phyloP scores from a whole-genome alignment of 345 rosid species.

The Euphorbia tirucalli region DNA sequence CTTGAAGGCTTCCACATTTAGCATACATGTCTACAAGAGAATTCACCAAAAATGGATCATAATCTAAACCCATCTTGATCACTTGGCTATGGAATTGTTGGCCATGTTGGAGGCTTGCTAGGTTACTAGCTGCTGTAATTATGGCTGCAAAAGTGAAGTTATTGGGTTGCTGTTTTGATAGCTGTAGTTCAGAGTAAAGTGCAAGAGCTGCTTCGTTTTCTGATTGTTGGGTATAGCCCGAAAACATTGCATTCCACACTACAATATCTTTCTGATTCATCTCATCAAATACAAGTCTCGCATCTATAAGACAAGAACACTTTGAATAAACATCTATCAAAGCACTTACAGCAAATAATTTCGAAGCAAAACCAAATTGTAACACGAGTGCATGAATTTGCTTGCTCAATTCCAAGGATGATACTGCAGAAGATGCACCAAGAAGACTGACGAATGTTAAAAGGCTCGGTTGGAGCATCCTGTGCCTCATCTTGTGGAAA shows the following conservation, averaged over 20 bases:
- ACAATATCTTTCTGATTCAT: slow-evolving; percentile 66
- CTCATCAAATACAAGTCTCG: slow-evolving; percentile 61
- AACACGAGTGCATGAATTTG: slow-evolving; percentile 68
- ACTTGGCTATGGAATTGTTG: slow-evolving; percentile 60
- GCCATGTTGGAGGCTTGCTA: slow-evolving; percentile 62
- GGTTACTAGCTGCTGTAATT: slow-evolving; percentile 59
- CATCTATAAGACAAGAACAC: slow-evolving; percentile 46
- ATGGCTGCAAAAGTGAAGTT: slow-evolving; percentile 62
- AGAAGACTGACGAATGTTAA: slow-evolving; percentile 80
- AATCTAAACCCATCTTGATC: slow-evolving; percentile 41
- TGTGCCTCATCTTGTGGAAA: slow-evolving; percentile 55
- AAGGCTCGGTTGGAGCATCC: slow-evolving; percentile 44
- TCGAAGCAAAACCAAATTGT: slow-evolving; percentile 47
- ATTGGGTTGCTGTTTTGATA: slow-evolving; percentile 49
- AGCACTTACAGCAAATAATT: slow-evolving; percentile 56
- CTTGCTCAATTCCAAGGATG: slow-evolving; percentile 45
- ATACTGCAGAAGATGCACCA: slow-evolving; percentile 53
- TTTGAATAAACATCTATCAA: slow-evolving; percentile 67
- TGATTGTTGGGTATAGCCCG: slow-evolving; percentile 57
- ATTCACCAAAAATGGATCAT: slow-evolving; percentile 53
- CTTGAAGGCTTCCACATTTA: slow-evolving; percentile 68
- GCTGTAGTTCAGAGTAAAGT: slow-evolving; percentile 45
- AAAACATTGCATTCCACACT: slow-evolving; percentile 76
- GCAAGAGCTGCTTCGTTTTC: slow-evolving; percentile 64
- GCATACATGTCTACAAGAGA: slow-evolving; percentile 74